phyloP scores from a whole-genome alignment of 2,329 filamentous ascomycete species.

The Trichoderma citrinoviride region DNA sequence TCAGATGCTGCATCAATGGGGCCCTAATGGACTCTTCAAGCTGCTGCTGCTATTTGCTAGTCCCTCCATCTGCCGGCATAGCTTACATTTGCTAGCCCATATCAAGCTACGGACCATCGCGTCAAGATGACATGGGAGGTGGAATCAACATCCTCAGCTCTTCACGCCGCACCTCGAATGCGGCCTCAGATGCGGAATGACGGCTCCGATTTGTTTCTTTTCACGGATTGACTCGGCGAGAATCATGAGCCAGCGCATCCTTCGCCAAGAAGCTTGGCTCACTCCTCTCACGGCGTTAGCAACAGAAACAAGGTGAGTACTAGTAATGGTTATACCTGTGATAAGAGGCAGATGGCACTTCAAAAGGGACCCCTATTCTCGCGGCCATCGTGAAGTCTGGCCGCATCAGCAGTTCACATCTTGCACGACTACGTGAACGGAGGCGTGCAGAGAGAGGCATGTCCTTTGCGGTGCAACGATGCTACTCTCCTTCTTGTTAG shows the following conservation, averaged over 20 bases:
- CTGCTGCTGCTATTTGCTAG: neutral
- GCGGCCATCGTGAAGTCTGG: neutral
- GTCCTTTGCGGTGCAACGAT: too few relatives aligned
- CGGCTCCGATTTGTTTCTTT: neutral
- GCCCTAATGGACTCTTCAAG: neutral
- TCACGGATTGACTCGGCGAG: neutral
- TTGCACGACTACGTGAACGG: neutral
- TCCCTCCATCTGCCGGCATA: slow-evolving; percentile 5
- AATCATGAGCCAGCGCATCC: neutral
- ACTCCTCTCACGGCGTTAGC: neutral
- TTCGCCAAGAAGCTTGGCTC: slow-evolving; percentile 2
- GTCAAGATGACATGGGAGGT: neutral
- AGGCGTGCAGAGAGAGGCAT: neutral
- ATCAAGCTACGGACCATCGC: neutral
- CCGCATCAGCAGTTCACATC: neutral
- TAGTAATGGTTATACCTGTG: too few relatives aligned
- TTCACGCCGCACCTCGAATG: neutral
- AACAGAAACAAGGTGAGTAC: neutral
- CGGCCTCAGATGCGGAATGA: neutral
- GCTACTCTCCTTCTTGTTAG: too few relatives aligned
- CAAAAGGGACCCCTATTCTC: neutral
- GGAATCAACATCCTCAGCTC: neutral
- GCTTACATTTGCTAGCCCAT: neutral
- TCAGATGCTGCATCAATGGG: neutral
- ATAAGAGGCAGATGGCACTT: too few relatives aligned